Percentiles rank a stretch among this genome's conserved stretches.
phyloP scores from a whole-genome alignment of 768 basidiomycete species.

The Mycena vulgaris region DNA sequence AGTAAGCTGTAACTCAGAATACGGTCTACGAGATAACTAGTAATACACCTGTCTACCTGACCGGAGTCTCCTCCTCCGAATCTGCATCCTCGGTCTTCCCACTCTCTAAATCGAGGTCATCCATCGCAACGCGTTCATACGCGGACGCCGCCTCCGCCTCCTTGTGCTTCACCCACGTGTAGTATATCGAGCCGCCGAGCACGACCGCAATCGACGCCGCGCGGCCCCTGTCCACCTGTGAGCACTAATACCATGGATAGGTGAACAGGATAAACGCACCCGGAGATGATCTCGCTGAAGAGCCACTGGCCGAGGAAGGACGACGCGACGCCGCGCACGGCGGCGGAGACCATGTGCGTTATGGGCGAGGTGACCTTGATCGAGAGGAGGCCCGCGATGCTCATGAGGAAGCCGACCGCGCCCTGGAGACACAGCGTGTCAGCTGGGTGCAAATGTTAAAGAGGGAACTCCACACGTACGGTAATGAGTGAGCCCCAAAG shows the following conservation, averaged over 20 bases:
- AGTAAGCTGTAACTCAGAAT: not conserved
- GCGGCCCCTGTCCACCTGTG: constrained; percentile 62
- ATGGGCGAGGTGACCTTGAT: constrained; percentile 89
- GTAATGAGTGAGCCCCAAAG: constrained; percentile 73
- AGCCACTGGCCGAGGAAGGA: constrained; percentile 74
- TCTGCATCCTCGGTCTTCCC: constrained; percentile 44
- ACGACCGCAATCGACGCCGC: constrained; percentile 72
- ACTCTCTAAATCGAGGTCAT: constrained; percentile 66
- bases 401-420: constrained; percentile 81
- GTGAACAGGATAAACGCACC: constrained; percentile 56
- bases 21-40: not conserved
- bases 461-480: constrained; percentile 49
- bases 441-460: not conserved
- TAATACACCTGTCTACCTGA: not conserved
- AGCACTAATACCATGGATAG: not conserved
- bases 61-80: constrained; percentile 1
- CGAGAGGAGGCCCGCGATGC: constrained; percentile 79
- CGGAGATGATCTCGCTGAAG: constrained; percentile 74
- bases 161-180: constrained; percentile 75
- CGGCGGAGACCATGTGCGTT: constrained; percentile 86
- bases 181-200: constrained; percentile 74
- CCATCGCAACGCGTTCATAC: constrained; percentile 65
- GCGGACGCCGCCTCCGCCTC: constrained; percentile 57
- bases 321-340: constrained; percentile 82
- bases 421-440: constrained; percentile 58